A percentile compares a stretch with the other conserved stretches of the same genome.
These are phyloP conservation scores for Schwanniomyces etchellsii DNA, from an alignment of 1,139 yeast species.

Conservation along the genomic window DNA sequence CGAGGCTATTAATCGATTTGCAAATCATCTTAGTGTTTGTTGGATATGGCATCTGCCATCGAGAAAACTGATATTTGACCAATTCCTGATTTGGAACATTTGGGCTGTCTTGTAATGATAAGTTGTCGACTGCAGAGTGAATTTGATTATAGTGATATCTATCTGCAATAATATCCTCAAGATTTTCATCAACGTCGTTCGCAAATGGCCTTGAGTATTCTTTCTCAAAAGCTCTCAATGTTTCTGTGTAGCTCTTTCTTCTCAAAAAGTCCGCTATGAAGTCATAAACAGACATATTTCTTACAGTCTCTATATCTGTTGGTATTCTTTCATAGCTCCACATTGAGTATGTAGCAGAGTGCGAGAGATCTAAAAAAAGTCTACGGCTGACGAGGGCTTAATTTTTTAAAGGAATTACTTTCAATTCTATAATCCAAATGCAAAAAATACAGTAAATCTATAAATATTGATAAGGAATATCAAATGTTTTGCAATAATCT, in stretches of 20 bases:
- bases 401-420: too few relatives aligned
- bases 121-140: slow-evolving; percentile 8
- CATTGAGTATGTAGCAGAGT: too few relatives aligned
- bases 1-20: slow-evolving; percentile 14
- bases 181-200: slow-evolving; percentile 30
- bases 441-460: background rate
- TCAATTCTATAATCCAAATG: background rate
- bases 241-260: slow-evolving; percentile 36
- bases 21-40: slow-evolving; percentile 5
- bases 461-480: slow-evolving; percentile 3
- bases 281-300: slow-evolving; percentile 1
- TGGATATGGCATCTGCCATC: slow-evolving; percentile 34
- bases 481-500: slow-evolving; percentile 23
- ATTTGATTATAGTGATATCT: slow-evolving; percentile 30
- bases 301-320: too few relatives aligned
- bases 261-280: slow-evolving; percentile 49
- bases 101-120: slow-evolving; percentile 1
- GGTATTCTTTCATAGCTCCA: too few relatives aligned
- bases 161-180: slow-evolving; percentile 49
- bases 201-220: slow-evolving; percentile 38
- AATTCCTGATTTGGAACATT: slow-evolving; percentile 3
- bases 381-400: too few relatives aligned
- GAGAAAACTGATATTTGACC: slow-evolving; percentile 20
- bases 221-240: slow-evolving; percentile 43
- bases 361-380: too few relatives aligned